Base-by-base conservation (phyloP, 2,329 filamentous ascomycete genomes). In the Diaporthe amygdali region DNA sequence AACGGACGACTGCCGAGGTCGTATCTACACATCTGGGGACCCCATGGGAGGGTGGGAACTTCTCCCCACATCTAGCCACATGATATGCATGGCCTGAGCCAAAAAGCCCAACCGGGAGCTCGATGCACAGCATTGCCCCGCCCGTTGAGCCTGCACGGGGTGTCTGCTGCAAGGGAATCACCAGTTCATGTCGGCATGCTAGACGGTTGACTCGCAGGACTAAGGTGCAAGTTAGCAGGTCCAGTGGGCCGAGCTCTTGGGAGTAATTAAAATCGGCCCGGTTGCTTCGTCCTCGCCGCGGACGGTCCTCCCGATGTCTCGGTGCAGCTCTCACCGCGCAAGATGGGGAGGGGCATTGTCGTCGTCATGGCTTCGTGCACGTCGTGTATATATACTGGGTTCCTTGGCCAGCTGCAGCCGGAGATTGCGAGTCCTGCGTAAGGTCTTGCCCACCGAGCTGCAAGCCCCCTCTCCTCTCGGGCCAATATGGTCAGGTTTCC, bases 21-120 rank as follows among this genome's bases (percentile, higher is more conserved):
- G 32, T 44, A 47, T 68, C 30, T 37, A 4, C 6, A 8, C n/a
- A 49, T 64, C 59, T 37, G 59, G 66, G 39, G 66, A 56, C 37
- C 52, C 52, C 52, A 39, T 56, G 66, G 44, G 51, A 56, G 59
- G 27, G 41, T 63, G 59, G 59, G 56, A 63, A 63, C 59, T 39
- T 14, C 39, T 55, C 51, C 66, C 63, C 44, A 52, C 63, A 30
- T 5, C 14, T 8, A 54, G 30, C 27, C 66, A 41, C 66, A 56
- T 68, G 66, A 34, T 49, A 20, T 39, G 52, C 66, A 47, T 27
- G 66, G 20, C 41, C 5, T 47, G 27, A 47, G 59, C 41, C 12
- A 15, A 41, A 27, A 39, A 9, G 6, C n/a, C 55, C 55, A 30
- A 61, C 22, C 39, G 37, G 56, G 25, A 12, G 5, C 1, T 25